Evolutionary conservation across 208 protist genomes (phyloP), one percentile per base, ranked within the genome.

Genomic region (Balamuthia mandrillaris): DNA sequence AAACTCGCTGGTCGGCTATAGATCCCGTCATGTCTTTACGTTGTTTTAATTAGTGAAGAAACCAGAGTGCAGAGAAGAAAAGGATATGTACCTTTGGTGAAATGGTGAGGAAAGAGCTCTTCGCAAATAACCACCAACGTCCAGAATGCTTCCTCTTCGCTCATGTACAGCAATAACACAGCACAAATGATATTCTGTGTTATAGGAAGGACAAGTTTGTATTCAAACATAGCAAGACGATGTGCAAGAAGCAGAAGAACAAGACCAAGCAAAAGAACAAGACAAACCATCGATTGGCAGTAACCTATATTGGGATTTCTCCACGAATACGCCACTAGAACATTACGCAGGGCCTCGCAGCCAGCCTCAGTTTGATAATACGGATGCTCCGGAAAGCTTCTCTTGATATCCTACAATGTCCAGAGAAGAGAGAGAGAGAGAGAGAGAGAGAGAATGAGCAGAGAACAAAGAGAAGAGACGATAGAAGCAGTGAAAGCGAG

Each of bases 331-430:
- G 88, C 88, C 6, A 27, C 56, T 3, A 91, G 65, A 9, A 91
- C 56, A 41, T 86, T 88, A 51, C 84, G 68, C 12, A 91, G 41
- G 5, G 65, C 44, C 16, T 85, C 18, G 29, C 70, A 37, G 39
- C 87, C 87, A 24, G 70, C 0, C 37, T 89, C 52, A 44, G 9
- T 68, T 24, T 84, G 78, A 60, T 58, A 90, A 24, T 82, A 90
- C n/a, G 86, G 68, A 66, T 91, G 88, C 29, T 91, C 84, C 4
- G 88, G 88, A 29, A 90, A 85, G 21, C 49, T 81, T 35, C 88
- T 21, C 16, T 86, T 77, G 29, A 91, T 21, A 70, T 91, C 88
- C 39, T 91, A 21, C 16, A 21, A n/a, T 24, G 5, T 41, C 27
- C 35, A 39, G 1, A 61, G 18, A 37, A 5, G 27, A 12, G 63